A percentile compares a stretch with the other conserved stretches of the same genome.
These are phyloP conservation scores for Epichloe coenophiala DNA, from an alignment of 2,329 filamentous ascomycete genomes.

Conservation along the genomic window DNA sequence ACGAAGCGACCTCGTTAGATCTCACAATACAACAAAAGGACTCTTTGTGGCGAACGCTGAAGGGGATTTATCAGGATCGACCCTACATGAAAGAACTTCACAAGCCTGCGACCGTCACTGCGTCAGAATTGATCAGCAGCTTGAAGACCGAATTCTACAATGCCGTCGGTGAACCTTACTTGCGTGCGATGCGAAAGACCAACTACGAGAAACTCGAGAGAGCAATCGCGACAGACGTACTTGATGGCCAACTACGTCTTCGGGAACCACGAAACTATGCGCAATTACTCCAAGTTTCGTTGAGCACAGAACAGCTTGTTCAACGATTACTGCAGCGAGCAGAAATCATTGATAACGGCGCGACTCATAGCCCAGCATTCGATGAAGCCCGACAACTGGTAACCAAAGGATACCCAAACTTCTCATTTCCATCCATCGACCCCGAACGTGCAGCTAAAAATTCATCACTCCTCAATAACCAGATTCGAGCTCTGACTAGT, in stretches of 20 bases:
- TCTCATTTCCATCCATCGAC: constrained; percentile 17
- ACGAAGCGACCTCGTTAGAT: constrained; percentile 4
- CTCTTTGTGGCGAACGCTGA: constrained; percentile 18
- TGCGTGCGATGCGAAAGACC: constrained; percentile 11
- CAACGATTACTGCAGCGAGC: constrained; percentile 17
- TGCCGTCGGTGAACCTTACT: constrained; percentile 10
- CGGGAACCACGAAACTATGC: constrained; percentile 12
- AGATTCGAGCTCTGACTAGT: constrained; percentile 16
- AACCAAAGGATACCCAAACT: constrained; percentile 8
- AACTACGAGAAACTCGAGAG: constrained; percentile 19
- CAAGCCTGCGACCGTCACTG: constrained; percentile 15
- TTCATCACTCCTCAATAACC: constrained; percentile 16
- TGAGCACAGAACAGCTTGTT: constrained; percentile 16
- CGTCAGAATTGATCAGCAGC: constrained; percentile 14
- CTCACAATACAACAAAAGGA: constrained; percentile 18
- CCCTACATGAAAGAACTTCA: constrained; percentile 24
- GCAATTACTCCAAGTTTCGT: constrained; percentile 16
- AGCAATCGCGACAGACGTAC: constrained; percentile 17
- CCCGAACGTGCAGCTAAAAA: constrained; percentile 13
- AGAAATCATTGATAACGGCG: constrained; percentile 10
- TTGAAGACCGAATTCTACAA: constrained; percentile 18
- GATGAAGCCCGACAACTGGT: constrained; percentile 16
- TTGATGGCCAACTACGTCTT: constrained; percentile 7
- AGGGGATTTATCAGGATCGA: constrained; percentile 17
- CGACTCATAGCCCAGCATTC: constrained; percentile 14